These are phyloP conservation scores for Penicillium sp. DNA, from an alignment of 2,329 filamentous ascomycete genomes.

Conservation along the genomic window DNA sequence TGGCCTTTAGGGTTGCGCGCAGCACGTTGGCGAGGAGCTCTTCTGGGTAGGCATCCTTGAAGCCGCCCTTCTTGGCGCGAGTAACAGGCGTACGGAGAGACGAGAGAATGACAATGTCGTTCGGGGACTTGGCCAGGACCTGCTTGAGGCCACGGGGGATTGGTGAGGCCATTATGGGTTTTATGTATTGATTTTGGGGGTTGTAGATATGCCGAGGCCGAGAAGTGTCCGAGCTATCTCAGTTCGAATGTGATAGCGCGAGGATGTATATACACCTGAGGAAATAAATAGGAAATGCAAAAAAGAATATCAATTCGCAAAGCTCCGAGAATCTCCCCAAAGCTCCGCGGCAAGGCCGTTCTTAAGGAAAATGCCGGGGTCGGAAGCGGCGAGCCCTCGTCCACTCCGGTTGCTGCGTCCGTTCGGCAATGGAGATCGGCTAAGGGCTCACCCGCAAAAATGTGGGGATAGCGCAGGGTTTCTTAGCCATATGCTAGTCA, in stretches of 20 bases:
- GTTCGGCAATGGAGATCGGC: slow-evolving; percentile 34
- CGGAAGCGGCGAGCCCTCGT: slow-evolving; percentile 20
- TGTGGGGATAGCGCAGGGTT: slow-evolving; percentile 16
- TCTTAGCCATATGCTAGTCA: neutral
- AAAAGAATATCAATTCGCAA: neutral
- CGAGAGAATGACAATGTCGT: slow-evolving; percentile 82
- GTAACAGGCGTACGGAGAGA: slow-evolving; percentile 85
- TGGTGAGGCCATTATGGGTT: slow-evolving; percentile 40
- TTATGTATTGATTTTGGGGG: neutral
- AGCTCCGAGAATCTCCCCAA: slow-evolving; percentile 6
- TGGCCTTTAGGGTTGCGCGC: slow-evolving; percentile 64
- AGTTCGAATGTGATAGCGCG: neutral
- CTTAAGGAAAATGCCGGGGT: slow-evolving; percentile 42
- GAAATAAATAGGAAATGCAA: slow-evolving; percentile 1
- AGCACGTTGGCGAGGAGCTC: slow-evolving; percentile 66
- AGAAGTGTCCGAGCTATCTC: neutral
- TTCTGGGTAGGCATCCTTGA: slow-evolving; percentile 86
- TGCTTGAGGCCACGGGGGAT: slow-evolving; percentile 64
- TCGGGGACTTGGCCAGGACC: slow-evolving; percentile 71
- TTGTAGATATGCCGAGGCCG: slow-evolving; percentile 8
- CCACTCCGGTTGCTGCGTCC: slow-evolving; percentile 15
- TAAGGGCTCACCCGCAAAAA: slow-evolving; percentile 33
- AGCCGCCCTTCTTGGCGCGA: slow-evolving; percentile 72
- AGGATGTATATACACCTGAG: slow-evolving; percentile 1
- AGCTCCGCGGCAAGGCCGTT: slow-evolving; percentile 13